Percentiles rank a stretch among this genome's conserved stretches.
Evolutionary conservation across 2,329 filamentous ascomycete genomes (phyloP).

Genomic region (Clarireedia monteithiana): DNA sequence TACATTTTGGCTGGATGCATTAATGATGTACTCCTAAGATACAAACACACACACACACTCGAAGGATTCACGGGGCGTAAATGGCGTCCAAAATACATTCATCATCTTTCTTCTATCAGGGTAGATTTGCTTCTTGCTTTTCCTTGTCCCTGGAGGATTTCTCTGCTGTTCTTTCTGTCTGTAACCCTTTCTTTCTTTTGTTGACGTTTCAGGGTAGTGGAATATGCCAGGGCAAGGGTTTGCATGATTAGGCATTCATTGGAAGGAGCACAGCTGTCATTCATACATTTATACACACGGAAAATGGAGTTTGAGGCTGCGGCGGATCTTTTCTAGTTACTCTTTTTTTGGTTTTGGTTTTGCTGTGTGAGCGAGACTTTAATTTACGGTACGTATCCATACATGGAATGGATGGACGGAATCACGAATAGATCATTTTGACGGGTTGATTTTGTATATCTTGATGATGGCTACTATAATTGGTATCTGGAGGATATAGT

Average conservation of each 20-base stretch:
- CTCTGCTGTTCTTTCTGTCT: neutral
- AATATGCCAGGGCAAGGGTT: neutral
- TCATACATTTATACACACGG: too few species aligned
- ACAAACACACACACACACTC: neutral
- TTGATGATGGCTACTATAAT: neutral
- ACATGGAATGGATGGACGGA: too few species aligned
- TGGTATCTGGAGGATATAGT: neutral
- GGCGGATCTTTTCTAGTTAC: too few species aligned
- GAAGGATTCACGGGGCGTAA: neutral
- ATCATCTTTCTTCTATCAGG: neutral
- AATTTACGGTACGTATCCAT: neutral
- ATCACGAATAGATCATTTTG: neutral
- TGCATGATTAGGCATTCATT: neutral
- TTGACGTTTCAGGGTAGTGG: neutral
- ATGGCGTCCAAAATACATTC: neutral
- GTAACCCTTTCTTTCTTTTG: neutral
- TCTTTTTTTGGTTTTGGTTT: too few species aligned
- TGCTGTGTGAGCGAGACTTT: neutral
- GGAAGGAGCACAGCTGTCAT: too few species aligned
- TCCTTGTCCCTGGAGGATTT: neutral
- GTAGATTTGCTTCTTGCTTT: neutral
- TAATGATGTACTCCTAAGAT: too few species aligned
- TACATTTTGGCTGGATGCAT: too few species aligned
- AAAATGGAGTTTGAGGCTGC: too few species aligned
- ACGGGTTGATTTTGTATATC: neutral